Base-by-base conservation (phyloP, 2,329 filamentous ascomycete species). In the Cladophialophora bantiana region DNA sequence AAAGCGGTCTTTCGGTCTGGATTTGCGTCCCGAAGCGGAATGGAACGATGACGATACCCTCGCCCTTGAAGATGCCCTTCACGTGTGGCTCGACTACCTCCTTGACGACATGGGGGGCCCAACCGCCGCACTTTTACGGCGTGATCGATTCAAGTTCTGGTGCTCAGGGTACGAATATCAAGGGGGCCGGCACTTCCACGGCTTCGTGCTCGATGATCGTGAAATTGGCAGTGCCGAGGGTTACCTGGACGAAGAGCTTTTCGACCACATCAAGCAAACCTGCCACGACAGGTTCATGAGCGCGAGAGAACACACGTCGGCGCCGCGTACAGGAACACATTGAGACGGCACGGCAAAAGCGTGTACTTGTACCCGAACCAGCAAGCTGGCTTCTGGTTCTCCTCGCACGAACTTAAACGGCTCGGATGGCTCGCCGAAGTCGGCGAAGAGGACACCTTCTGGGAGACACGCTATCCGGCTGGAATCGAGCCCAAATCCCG, bases 251-350 rank as follows among this genome's bases (percentile, higher is more conserved):
- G 31, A 7, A 4, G 31, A 35, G 9, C 42, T 53, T 1, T 18
- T 35, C 32, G 10, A 42, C 4, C 45, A 4, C 12, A 52, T 61
- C 50, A n/a, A 55, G 26, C 15, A 40, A 34, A 42, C 3, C 10
- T 66, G 52, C 15, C 63, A 61, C 52, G 63, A 62, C 50, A 42
- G 63, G 52, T 66, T 66, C 50, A 61, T 66, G 57, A 59, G 59
- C 48, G 38, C 45, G 12, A 38, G 64, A 2, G 59, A 55, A 50
- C n/a, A 26, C 64, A 66, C 59, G 42, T 62, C 32, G 7, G 31
- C 15, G 59, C 59, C 32, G 59, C 42, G 18, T 53, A 38, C 40
- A 62, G 59, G 20, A 34, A 66, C 53, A 26, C 42, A 26, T 20
- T 59, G 18, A 62, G 59, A 31, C 38, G 64, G 34, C 53, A 59